These are phyloP conservation scores for Globisporangium middletonii DNA, from an alignment of 352 stramenopile species.

Conservation along the genomic window DNA sequence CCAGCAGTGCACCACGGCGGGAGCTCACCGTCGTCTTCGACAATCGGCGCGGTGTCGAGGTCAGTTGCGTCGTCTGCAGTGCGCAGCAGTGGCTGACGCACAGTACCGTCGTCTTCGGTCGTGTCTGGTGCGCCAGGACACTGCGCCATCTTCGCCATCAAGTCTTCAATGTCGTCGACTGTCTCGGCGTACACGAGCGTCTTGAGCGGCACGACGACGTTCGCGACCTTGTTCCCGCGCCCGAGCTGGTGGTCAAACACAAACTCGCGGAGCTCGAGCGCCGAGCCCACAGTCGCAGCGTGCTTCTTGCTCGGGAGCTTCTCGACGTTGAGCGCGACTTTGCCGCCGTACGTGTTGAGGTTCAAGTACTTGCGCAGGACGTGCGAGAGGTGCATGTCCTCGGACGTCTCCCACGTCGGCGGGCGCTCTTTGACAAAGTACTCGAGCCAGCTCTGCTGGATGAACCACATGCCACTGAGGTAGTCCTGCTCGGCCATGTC, in stretches of 20 bases:
- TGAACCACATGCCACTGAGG: slow-evolving; percentile 60
- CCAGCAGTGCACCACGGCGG: slow-evolving; percentile 34
- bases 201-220: slow-evolving; percentile 31
- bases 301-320: slow-evolving; percentile 32
- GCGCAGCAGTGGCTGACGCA: not conserved
- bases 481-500: slow-evolving; percentile 50
- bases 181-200: slow-evolving; percentile 54
- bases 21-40: not conserved
- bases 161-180: slow-evolving; percentile 35
- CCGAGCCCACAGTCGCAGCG: slow-evolving; percentile 36
- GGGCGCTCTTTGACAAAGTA: slow-evolving; percentile 54
- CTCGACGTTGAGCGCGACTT: slow-evolving; percentile 24
- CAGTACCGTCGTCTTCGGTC: not conserved
- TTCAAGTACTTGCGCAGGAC: slow-evolving; percentile 65
- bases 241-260: slow-evolving; percentile 59
- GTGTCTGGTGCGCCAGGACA: slow-evolving; percentile 15
- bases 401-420: slow-evolving; percentile 42
- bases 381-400: slow-evolving; percentile 62
- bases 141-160: slow-evolving; percentile 25
- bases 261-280: slow-evolving; percentile 42
- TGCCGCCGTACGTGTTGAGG: slow-evolving; percentile 51
- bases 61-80: not conserved
- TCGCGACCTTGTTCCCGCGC: slow-evolving; percentile 52
- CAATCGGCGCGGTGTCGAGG: not conserved
- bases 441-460: slow-evolving; percentile 57